Evolutionary conservation across 2,329 filamentous ascomycete species (phyloP), one percentile per base, ranked within the genome.

Genomic region (Pseudocercospora cruenta): DNA sequence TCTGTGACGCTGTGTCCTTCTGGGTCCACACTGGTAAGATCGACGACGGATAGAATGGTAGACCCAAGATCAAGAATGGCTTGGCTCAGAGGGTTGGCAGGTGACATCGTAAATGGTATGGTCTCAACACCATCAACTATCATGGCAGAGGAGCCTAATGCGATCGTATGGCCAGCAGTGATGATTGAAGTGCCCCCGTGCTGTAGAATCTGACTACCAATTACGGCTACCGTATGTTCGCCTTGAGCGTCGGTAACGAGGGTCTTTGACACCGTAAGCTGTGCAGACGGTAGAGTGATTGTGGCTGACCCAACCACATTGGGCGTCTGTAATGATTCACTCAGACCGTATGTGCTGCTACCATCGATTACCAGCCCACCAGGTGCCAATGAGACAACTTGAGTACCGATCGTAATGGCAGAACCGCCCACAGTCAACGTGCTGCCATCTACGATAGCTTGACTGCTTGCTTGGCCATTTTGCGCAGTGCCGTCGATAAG

Each of bases 371-470:
- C 39, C 5, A 45, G 14, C 14, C 39, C 39, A 45, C 39, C 19
- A 19, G 39, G 39, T 16, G 47, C 45, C 31, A 53, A 53, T 8
- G 49, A 53, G 12, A 57, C n/a, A 55, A 55, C 31, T 26, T 54
- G 47, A 24, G 24, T 28, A 36, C 21, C 36, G 6, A 62, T 39
- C 7, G 60, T 62, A 24, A 24, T 36, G 14, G 47, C 60, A 9
- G 60, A 24, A 22, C 60, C 60, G 47, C 60, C 60, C 8, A 54
- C 24, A 21, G 60, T 54, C 24, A 62, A 49, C 7, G 60, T 62
- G 12, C 4, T 31, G 28, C 45, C 49, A 43, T 54, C 60, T 19
- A 62, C 21, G 16, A 54, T 22, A 9, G 49, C 49, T 28, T 14
- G 16, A 19, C 12, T 24, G 21, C 49, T 54, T 54, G 49, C 22